Base-by-base conservation (phyloP, 768 basidiomycete species). In the Pisolithus orientalis region DNA sequence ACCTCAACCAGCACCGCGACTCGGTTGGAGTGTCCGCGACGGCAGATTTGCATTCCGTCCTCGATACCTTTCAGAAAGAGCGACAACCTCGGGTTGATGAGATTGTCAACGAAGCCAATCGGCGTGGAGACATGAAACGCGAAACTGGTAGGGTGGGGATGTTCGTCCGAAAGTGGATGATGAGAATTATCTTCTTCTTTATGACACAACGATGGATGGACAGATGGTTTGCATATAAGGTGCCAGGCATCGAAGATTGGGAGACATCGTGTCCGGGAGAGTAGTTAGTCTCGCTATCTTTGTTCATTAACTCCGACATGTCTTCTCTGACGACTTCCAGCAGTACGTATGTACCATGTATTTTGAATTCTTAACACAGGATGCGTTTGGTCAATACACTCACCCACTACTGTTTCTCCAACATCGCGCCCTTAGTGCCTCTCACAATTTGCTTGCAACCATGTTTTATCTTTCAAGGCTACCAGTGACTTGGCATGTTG, bases 191-290 rank as follows among this genome's bases (percentile, higher is more conserved):
- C 11, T 57, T 62, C 8, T 47, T 54, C 29, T 62, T 67, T 40
- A 44, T 59, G 48, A 47, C 32, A 21, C 66, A 67, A 44, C 58
- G 58, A 40, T 69, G 65, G 64, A 57, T 59, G 34, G 62, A 69
- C 25, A 21, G 44, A 11, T 68, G 65, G 65, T 65, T 65, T 40
- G 59, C 56, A 1, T 69, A 67, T 55, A 54, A 60, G 53, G 65
- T 67, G 2, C 61, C 65, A 24, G 65, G 61, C 3, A 65, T 67
- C 0, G 55, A 58, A 1, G 44, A 63, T 24, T 67, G 61, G 63
- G 39, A 6, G 11, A 45, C n/a, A 17, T n/a, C 44, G 32, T 32
- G 48, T 34, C 21, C 34, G 10, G 13, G 38, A 7, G 39, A 6
- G 7, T 31, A 39, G 42, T n/a, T 9, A 24, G 28, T 14, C 14